These are phyloP conservation scores for Solanum sparsipilum DNA, from an alignment of 257 asterid genomes.

Conservation along the genomic window DNA sequence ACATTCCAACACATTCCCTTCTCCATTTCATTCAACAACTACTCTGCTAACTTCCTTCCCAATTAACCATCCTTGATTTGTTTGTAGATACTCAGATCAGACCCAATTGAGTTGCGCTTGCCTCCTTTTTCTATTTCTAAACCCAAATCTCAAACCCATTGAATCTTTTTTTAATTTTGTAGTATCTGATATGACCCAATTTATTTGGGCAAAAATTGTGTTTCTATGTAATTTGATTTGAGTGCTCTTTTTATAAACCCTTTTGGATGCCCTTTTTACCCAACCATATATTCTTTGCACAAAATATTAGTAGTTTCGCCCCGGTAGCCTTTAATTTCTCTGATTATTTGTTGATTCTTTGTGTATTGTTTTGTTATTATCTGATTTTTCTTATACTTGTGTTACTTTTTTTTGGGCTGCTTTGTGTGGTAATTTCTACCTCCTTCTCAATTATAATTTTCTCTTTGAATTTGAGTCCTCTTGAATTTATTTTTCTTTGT, in stretches of 20 bases:
- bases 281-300: too few relatives aligned
- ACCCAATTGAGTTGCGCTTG: conserved; percentile 74
- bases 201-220: neutral
- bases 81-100: conserved; percentile 58
- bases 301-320: too few relatives aligned
- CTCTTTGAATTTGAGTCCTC: neutral
- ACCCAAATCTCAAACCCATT: neutral
- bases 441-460: too few relatives aligned
- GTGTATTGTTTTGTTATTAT: too few relatives aligned
- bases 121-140: conserved; percentile 54
- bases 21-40: neutral
- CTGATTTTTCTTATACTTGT: too few relatives aligned
- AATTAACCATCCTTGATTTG: neutral
- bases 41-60: neutral
- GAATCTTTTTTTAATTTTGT: neutral
- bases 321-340: too few relatives aligned
- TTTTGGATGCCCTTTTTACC: neutral
- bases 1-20: too few relatives aligned
- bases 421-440: too few relatives aligned
- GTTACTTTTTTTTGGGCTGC: too few relatives aligned
- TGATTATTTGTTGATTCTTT: too few relatives aligned
- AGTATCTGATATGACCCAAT: neutral
- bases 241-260: neutral
- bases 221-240: neutral
- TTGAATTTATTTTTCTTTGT: neutral